phyloP scores from a whole-genome alignment of 352 stramenopile genomes.

The Phytopythium cucurbitacearum region DNA sequence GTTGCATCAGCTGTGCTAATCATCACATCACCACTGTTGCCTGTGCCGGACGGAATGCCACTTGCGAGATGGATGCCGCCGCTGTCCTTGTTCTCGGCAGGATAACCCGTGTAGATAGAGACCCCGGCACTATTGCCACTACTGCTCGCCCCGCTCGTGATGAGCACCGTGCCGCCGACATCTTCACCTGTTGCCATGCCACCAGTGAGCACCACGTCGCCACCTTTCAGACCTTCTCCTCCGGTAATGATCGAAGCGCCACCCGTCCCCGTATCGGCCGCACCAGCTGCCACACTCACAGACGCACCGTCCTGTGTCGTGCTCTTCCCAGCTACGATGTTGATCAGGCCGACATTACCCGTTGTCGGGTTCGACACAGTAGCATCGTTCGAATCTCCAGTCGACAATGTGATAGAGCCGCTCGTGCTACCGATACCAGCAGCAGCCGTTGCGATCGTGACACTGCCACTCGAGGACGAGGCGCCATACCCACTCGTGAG shows the following conservation, averaged over 20 bases:
- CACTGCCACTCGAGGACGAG: slow-evolving; percentile 14
- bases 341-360: slow-evolving; percentile 24
- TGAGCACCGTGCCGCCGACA: slow-evolving; percentile 13
- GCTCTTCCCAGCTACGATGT: slow-evolving; percentile 18
- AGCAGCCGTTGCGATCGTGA: slow-evolving; percentile 18
- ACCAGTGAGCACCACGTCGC: slow-evolving; percentile 23
- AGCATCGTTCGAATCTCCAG: slow-evolving; percentile 1
- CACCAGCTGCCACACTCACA: not conserved
- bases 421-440: slow-evolving; percentile 12
- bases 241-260: slow-evolving; percentile 10
- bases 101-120: not conserved
- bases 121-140: not conserved
- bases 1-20: slow-evolving; percentile 27
- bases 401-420: slow-evolving; percentile 15
- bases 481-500: slow-evolving; percentile 12
- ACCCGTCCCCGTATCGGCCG: not conserved
- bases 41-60: slow-evolving; percentile 9
- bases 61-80: slow-evolving; percentile 3
- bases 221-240: slow-evolving; percentile 10
- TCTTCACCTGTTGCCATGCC: slow-evolving; percentile 12
- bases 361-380: not conserved
- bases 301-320: not conserved
- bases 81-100: not conserved
- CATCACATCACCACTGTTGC: slow-evolving; percentile 31
- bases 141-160: slow-evolving; percentile 12